Conservation (phyloP, 2,329 filamentous ascomycete genomes). For the Sporothrix sp. region DNA sequence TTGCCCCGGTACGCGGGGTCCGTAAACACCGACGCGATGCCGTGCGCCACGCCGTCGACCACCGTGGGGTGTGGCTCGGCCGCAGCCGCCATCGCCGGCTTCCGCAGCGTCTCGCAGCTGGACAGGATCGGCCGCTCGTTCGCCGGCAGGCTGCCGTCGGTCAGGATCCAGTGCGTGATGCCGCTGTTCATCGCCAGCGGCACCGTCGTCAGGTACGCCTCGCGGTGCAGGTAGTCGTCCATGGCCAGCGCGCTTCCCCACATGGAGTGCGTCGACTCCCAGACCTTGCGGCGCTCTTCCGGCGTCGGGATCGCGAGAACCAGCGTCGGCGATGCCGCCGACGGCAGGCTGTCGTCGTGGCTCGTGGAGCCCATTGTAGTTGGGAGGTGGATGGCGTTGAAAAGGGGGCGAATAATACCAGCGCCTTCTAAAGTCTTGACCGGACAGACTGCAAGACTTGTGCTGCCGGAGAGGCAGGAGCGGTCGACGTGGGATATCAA, state of each 20-base stretch:
- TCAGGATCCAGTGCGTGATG: slow-evolving; percentile 55
- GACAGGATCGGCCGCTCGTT: slow-evolving; percentile 46
- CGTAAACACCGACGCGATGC: slow-evolving; percentile 73
- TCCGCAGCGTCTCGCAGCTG: slow-evolving; percentile 54
- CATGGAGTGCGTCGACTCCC: slow-evolving; percentile 43
- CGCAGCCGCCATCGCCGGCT: slow-evolving; percentile 35
- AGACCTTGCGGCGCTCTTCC: slow-evolving; percentile 44
- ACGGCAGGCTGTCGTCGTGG: slow-evolving; percentile 23
- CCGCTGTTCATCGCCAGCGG: slow-evolving; percentile 50
- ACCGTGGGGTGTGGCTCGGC: slow-evolving; percentile 1
- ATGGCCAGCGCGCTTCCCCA: slow-evolving; percentile 51
- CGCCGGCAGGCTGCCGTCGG: slow-evolving; percentile 31
- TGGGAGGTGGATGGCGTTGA: neutral
- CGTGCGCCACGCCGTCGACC: slow-evolving; percentile 55
- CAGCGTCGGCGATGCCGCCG: slow-evolving; percentile 29
- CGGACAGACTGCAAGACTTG: too few species aligned
- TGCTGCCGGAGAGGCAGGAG: too few species aligned
- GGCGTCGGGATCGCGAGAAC: slow-evolving; percentile 47
- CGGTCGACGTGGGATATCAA: too few species aligned
- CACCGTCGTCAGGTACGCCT: slow-evolving; percentile 46
- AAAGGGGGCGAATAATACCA: too few species aligned
- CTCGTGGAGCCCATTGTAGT: slow-evolving; percentile 26
- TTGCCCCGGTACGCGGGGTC: slow-evolving; percentile 54
- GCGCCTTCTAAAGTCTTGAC: too few species aligned
- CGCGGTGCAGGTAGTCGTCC: slow-evolving; percentile 49